Evolutionary conservation across 768 basidiomycete species (phyloP), one percentile per base, ranked within the genome.

Genomic region (Termitomyces sp.): DNA sequence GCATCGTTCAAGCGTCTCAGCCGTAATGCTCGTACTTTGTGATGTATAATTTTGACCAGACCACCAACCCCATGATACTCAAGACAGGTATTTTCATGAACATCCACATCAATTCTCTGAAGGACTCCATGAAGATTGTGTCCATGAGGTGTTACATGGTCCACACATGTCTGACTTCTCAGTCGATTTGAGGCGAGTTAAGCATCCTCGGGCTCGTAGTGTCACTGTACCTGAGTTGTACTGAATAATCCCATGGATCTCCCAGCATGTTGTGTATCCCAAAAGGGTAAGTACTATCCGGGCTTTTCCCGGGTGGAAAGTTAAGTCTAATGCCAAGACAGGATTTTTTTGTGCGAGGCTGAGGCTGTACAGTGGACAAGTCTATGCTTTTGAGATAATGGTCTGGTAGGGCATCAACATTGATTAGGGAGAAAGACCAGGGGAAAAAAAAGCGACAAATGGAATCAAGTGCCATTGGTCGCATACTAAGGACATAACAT

Each of bases 221-320:
- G 4, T 28, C 33, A 53, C 24, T 22, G 20, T 18, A n/a, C 0
- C 50, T 35, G 20, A 7, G 24, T 0, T 53, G 9, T 0, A 53
- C 58, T 2, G 28, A 16, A 52, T 67, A 70, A 49, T 63, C 45
- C 70, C 69, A 71, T 12, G 69, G 68, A 49, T 63, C 51, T 3
- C 47, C n/a, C 6, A 63, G 57, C 6, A 38, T 56, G 20, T 65
- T 54, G 51, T 71, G 69, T 0, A 71, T 60, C 4, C 58, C 55
- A 56, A 68, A 71, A 1, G 66, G 69, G 58, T 69, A 71, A 0
- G 57, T n/a, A 6, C 59, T 58, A 46, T 67, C 63, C 14, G 66
- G 63, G 32, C 59, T 68, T 57, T 63, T 60, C 28, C 63, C 62
- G 4, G 54, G 51, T 26, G 66, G 67, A 33, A 71, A 58, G 13